Evolutionary conservation across 169 alveolate genomes (phyloP), one percentile per base, ranked within the genome.

Genomic region (Amoebophrya sp.): DNA sequence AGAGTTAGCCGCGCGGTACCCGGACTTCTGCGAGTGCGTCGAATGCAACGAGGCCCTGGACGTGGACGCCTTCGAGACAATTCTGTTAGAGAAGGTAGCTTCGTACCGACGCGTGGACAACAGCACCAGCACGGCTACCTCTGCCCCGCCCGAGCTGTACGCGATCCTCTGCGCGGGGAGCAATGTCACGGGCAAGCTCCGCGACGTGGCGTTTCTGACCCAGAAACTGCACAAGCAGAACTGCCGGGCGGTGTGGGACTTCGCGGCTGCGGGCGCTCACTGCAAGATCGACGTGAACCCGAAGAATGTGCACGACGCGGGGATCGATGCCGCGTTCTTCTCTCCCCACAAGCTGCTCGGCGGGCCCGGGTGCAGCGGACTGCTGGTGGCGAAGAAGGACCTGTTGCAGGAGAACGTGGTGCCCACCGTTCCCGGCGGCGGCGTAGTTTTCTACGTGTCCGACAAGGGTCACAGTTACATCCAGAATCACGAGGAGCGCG

Each of bases 331-430:
- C 35, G 95, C 97, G 29, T 97, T 97, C 94, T 94, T 97, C 89
- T 96, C 98, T 39, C 98, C 98, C 0, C 99, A 98, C 94, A 98
- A 98, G 94, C 95, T 97, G 39, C 93, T 97, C 33, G 99, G 99
- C 38, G 99, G 99, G 0, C 97, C 98, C 32, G 97, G 96, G 41
- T 29, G 77, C 89, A n/a, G 89, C 23, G 99, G 99, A 14, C 94
- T 98, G 23, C 94, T 98, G 38, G 92, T 96, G 40, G 94, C 95
- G 29, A 97, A 97, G 94, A 97, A 96, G 94, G 92, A 94, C 41
- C 94, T 96, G 38, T 93, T 97, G 23, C 0, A 10, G 23, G 90
- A 94, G 39, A 93, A 95, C 77, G 95, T 93, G 89, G 94, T 92
- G 40, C 98, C 98, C 0, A 92, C 94, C 35, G 94, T 91, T 35